Conservation (phyloP, 345 rosid species). For the Eucalyptus microcorys region DNA sequence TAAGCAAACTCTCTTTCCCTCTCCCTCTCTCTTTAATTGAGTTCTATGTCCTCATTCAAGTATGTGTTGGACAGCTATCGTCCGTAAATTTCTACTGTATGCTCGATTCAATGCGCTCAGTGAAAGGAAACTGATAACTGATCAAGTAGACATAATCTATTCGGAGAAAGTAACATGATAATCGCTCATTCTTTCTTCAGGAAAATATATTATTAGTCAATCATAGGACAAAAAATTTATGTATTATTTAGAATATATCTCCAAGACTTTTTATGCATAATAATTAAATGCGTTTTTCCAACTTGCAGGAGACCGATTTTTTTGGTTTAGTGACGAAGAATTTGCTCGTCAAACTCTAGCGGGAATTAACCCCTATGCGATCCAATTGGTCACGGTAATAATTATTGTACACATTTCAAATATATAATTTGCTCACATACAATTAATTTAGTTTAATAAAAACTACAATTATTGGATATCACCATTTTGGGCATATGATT, state of each 20-base stretch:
- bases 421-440: too few relatives aligned
- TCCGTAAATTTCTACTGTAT: too few relatives aligned
- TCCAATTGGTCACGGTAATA: constrained; percentile 44
- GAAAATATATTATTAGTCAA: background rate
- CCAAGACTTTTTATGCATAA: too few relatives aligned
- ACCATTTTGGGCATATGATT: background rate
- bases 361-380: constrained; percentile 61
- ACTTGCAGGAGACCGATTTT: constrained; percentile 46
- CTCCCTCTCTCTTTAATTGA: background rate
- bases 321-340: constrained; percentile 74
- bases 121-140: too few relatives aligned
- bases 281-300: background rate
- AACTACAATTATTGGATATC: background rate
- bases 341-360: constrained; percentile 66
- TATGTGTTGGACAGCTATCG: too few relatives aligned
- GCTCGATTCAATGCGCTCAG: too few relatives aligned
- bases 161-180: too few relatives aligned
- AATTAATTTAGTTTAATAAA: too few relatives aligned
- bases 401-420: background rate
- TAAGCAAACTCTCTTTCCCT: background rate
- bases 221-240: background rate
- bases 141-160: too few relatives aligned
- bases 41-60: too few relatives aligned
- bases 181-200: too few relatives aligned
- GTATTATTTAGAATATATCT: background rate